A percentile compares a stretch with the other conserved stretches of the same genome.
These are phyloP conservation scores for Solanum chiquidenum DNA, from an alignment of 257 asterid species.

Conservation along the genomic window DNA sequence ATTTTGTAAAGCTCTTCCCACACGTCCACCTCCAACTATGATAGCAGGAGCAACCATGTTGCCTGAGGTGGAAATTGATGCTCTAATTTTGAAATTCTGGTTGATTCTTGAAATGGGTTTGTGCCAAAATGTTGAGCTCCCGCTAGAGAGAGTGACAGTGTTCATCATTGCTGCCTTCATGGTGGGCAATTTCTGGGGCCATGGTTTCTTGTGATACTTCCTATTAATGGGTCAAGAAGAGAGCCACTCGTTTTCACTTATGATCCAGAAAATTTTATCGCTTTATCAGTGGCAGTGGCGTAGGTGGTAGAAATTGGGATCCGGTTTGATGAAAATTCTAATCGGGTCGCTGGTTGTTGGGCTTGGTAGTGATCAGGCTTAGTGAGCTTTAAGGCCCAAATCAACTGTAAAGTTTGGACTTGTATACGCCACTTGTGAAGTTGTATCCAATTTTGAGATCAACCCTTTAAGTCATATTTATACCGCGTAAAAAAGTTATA, in stretches of 20 bases:
- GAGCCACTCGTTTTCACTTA: constrained; percentile 50
- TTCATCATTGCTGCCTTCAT: constrained; percentile 26
- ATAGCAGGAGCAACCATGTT: constrained; percentile 63
- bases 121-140: constrained; percentile 26
- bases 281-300: neutral
- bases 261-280: neutral
- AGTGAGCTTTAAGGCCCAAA: neutral
- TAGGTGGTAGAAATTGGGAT: neutral
- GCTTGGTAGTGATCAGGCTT: neutral
- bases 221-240: constrained; percentile 29
- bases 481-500: neutral
- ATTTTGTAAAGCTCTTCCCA: constrained; percentile 76
- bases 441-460: neutral
- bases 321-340: neutral
- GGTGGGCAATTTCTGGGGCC: constrained; percentile 26
- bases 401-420: neutral
- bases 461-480: neutral
- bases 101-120: constrained; percentile 25
- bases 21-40: constrained; percentile 97
- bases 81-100: constrained; percentile 11
- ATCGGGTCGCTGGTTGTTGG: neutral
- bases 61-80: constrained; percentile 35
- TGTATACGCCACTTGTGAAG: no score
- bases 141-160: constrained; percentile 29
- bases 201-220: constrained; percentile 18